A percentile compares a stretch with the other conserved stretches of the same genome.
phyloP scores from a whole-genome alignment of 176 grass and related monocot genomes.

The Chrysopogon serrulatus region DNA sequence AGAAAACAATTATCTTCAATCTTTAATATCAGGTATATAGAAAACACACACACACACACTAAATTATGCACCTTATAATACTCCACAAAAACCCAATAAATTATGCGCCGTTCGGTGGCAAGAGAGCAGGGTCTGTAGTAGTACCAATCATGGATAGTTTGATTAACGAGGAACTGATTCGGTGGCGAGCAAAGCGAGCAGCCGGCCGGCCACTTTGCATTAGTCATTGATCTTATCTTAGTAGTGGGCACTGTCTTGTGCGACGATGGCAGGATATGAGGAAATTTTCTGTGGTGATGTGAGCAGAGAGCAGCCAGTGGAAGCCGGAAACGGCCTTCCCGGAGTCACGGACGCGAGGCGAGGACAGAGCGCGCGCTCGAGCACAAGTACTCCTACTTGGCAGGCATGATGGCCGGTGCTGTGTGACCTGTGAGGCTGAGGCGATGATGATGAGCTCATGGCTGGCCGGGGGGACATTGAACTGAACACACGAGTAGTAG shows the following conservation, averaged over 20 bases:
- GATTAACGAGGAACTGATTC: neutral
- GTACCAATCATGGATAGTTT: neutral
- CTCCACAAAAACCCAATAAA: no score
- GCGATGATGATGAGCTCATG: slow-evolving; percentile 42
- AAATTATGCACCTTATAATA: no score
- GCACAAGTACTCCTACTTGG: no score
- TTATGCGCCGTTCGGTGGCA: no score
- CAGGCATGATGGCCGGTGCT: neutral
- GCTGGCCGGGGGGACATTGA: neutral
- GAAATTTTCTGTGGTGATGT: neutral
- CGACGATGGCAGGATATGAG: neutral
- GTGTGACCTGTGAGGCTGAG: neutral
- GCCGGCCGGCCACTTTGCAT: neutral
- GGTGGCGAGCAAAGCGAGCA: neutral
- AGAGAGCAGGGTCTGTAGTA: neutral
- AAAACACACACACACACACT: no score
- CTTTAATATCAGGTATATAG: no score
- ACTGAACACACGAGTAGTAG: neutral
- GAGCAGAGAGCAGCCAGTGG: neutral
- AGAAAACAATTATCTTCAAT: no score
- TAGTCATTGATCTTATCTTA: neutral
- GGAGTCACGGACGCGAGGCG: slow-evolving; percentile 2
- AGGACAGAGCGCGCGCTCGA: neutral
- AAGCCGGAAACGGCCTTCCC: neutral
- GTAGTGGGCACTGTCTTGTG: neutral